A percentile compares a stretch with the other conserved stretches of the same genome.
Evolutionary conservation across 306 rosid species (phyloP).

Genomic region (Citrullus colocynthis): DNA sequence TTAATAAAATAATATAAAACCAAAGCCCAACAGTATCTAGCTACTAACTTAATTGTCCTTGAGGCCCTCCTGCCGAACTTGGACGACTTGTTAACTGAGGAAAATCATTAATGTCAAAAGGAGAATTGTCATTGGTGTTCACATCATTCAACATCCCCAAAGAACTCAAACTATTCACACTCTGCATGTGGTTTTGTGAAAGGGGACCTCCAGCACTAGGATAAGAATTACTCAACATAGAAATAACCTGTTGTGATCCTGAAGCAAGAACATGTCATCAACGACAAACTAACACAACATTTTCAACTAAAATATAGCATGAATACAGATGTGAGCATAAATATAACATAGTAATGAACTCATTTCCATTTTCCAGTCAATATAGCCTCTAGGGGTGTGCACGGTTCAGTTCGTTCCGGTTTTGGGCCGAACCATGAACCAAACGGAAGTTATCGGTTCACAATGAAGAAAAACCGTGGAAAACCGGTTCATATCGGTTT

Average conservation of each 20-base stretch:
- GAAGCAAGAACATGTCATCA: conserved; percentile 35
- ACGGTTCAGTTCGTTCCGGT: too few relatives aligned
- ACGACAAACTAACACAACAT: neutral
- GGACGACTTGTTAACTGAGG: conserved; percentile 89
- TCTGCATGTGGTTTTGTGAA: conserved; percentile 79
- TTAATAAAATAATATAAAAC: neutral
- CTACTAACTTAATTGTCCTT: conserved; percentile 75
- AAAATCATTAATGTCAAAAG: conserved; percentile 85
- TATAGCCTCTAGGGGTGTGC: neutral
- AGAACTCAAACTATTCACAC: conserved; percentile 56
- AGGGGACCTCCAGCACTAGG: conserved; percentile 74
- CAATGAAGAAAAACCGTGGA: too few relatives aligned
- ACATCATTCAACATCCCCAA: conserved; percentile 93
- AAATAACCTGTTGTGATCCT: conserved; percentile 89
- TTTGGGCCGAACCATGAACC: too few relatives aligned
- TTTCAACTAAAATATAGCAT: neutral
- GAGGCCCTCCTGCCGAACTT: conserved; percentile 95
- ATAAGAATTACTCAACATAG: conserved; percentile 85
- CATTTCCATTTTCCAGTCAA: neutral
- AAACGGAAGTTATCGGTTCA: too few relatives aligned
- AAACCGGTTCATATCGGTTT: too few relatives aligned
- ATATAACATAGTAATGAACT: neutral
- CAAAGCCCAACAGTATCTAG: neutral
- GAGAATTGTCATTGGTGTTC: conserved; percentile 63
- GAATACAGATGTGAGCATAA: neutral